phyloP scores from a whole-genome alignment of 139 green algal genomes.

The Pleodorina starrii region DNA sequence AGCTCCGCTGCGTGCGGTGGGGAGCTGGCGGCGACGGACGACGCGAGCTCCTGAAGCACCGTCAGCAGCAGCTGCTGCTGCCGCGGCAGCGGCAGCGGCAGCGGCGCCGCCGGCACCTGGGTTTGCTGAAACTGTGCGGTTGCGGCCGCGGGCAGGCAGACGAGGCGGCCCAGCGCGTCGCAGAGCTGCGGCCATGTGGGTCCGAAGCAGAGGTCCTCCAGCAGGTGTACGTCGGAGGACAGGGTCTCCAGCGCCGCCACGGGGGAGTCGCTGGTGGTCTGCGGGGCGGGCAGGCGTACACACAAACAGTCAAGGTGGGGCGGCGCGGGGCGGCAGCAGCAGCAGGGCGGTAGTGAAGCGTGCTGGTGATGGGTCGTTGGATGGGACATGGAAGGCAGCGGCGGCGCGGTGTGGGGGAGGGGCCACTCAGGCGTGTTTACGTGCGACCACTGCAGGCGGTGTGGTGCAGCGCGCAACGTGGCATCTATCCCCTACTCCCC shows the following conservation, averaged over 20 bases:
- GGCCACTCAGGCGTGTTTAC: no score
- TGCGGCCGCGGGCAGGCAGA: conserved; percentile 6
- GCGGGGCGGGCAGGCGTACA: no score
- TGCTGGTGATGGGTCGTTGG: no score
- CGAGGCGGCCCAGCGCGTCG: conserved; percentile 12
- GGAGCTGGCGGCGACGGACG: background rate
- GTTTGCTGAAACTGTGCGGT: background rate
- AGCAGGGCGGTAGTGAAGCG: no score
- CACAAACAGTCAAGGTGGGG: no score
- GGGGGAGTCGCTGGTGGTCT: conserved; percentile 26
- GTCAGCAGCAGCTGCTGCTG: conserved; percentile 13
- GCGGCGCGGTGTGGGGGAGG: no score
- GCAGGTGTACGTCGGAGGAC: conserved; percentile 25
- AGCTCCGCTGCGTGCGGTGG: conserved; percentile 31
- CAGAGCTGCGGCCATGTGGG: conserved; percentile 35
- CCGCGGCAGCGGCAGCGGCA: background rate
- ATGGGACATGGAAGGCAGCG: no score
- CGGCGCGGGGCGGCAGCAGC: no score
- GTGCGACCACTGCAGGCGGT: no score
- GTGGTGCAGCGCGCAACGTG: no score
- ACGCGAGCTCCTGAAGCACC: conserved; percentile 7
- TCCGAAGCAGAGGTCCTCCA: conserved; percentile 41
- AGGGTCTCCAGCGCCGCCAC: conserved; percentile 15
- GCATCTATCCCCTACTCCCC: no score
- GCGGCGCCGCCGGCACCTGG: background rate